These are phyloP conservation scores for Saturnispora bothae DNA, from an alignment of 805 yeast genomes.

Conservation along the genomic window DNA sequence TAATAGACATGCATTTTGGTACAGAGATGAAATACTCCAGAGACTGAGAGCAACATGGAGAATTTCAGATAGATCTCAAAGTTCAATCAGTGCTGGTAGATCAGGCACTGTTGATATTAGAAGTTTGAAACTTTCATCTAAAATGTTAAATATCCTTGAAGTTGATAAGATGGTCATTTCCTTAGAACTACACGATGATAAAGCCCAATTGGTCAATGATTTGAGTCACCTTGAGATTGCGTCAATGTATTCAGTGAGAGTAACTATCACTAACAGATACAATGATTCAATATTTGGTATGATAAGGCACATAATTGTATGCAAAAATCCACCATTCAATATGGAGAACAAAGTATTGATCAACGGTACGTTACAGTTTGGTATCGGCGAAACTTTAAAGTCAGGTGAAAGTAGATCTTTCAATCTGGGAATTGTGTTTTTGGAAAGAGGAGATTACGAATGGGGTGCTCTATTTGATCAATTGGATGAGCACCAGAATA, in stretches of 20 bases:
- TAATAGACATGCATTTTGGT: slow-evolving; percentile 70
- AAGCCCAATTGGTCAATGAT: slow-evolving; percentile 11
- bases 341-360: slow-evolving; percentile 51
- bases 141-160: slow-evolving; percentile 47
- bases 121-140: slow-evolving; percentile 47
- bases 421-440: slow-evolving; percentile 47
- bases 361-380: slow-evolving; percentile 64
- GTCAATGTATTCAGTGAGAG: slow-evolving; percentile 39
- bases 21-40: slow-evolving; percentile 53
- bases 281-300: slow-evolving; percentile 37
- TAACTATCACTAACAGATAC: slow-evolving; percentile 42
- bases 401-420: slow-evolving; percentile 35
- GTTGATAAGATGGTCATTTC: slow-evolving; percentile 37
- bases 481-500: slow-evolving; percentile 16
- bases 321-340: slow-evolving; percentile 21
- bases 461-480: slow-evolving; percentile 62
- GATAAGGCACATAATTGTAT: slow-evolving; percentile 46
- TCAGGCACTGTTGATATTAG: slow-evolving; percentile 58
- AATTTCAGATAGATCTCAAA: slow-evolving; percentile 19
- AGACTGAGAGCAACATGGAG: slow-evolving; percentile 60
- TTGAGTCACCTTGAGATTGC: slow-evolving; percentile 32
- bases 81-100: slow-evolving; percentile 26
- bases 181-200: slow-evolving; percentile 23
- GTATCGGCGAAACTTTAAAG: slow-evolving; percentile 31
- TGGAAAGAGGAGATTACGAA: slow-evolving; percentile 74